Evolutionary conservation across 176 grass and related monocot genomes (phyloP).

Genomic region (Canna indica): DNA sequence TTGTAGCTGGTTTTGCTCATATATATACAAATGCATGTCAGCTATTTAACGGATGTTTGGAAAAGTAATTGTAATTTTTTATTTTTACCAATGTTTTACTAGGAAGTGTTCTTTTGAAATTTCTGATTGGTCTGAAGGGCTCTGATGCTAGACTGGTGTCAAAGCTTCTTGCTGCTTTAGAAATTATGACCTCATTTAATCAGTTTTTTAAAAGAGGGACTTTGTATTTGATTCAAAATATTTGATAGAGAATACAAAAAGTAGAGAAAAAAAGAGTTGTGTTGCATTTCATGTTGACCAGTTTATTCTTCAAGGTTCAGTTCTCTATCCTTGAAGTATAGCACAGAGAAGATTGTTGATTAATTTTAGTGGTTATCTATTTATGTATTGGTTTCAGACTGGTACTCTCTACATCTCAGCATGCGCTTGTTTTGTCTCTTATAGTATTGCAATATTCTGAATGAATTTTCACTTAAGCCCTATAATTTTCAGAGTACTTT

Average conservation of each 20-base stretch:
- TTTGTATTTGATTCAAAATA: too few species aligned
- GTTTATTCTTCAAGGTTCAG: background rate
- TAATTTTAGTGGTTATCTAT: background rate
- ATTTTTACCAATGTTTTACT: slow-evolving; percentile 9
- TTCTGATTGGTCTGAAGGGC: background rate
- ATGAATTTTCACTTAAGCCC: background rate
- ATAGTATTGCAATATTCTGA: background rate
- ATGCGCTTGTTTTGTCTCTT: background rate
- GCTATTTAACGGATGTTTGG: too few species aligned
- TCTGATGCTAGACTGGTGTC: background rate
- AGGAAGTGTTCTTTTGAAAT: background rate
- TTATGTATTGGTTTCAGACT: too few species aligned
- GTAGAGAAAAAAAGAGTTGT: too few species aligned
- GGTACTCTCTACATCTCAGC: background rate
- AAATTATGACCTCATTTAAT: too few species aligned
- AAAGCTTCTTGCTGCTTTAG: too few species aligned
- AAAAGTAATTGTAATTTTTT: background rate
- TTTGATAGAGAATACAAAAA: too few species aligned
- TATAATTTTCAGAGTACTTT: slow-evolving; percentile 62
- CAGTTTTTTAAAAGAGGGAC: too few species aligned
- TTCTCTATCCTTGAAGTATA: background rate
- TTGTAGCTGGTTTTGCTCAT: background rate
- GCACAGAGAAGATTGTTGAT: background rate
- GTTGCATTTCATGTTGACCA: background rate
- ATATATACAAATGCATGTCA: too few species aligned